These are phyloP conservation scores for Carex myosuroides DNA, from an alignment of 176 grass and related monocot genomes.

Conservation along the genomic window DNA sequence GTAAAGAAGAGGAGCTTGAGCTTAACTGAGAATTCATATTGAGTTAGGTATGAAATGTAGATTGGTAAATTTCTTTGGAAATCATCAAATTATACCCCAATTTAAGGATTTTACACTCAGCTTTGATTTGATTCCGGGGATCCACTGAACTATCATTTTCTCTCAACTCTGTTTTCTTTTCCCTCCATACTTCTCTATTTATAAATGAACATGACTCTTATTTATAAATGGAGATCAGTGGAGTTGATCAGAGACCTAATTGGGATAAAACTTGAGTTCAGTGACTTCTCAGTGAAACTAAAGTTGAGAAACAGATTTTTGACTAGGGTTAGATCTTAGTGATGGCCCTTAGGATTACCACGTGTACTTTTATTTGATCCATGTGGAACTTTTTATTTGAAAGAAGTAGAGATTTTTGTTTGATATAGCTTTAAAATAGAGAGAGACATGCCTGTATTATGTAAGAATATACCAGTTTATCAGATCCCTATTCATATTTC, in stretches of 20 bases:
- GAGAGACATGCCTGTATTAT: too few relatives aligned
- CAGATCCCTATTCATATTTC: too few relatives aligned
- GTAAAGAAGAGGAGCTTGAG: slow-evolving; percentile 49
- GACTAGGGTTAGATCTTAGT: too few relatives aligned
- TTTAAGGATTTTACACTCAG: background rate
- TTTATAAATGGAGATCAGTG: background rate
- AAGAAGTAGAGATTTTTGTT: too few relatives aligned
- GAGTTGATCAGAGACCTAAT: background rate
- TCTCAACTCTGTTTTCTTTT: background rate
- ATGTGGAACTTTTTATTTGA: too few relatives aligned
- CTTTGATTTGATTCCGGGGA: background rate
- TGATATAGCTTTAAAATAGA: too few relatives aligned
- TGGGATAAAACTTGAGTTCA: background rate
- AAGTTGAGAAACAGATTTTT: too few relatives aligned
- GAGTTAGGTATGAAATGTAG: background rate
- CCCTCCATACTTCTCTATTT: background rate
- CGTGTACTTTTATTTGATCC: too few relatives aligned
- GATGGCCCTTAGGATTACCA: too few relatives aligned
- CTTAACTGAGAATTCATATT: background rate
- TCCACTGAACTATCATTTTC: background rate
- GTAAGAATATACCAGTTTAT: too few relatives aligned
- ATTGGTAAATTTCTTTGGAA: background rate
- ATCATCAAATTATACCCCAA: background rate
- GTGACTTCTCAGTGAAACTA: too few relatives aligned
- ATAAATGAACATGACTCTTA: background rate